These are phyloP conservation scores for Phaeosphaeria sp. DNA, from an alignment of 2,329 filamentous ascomycete species.

Conservation along the genomic window DNA sequence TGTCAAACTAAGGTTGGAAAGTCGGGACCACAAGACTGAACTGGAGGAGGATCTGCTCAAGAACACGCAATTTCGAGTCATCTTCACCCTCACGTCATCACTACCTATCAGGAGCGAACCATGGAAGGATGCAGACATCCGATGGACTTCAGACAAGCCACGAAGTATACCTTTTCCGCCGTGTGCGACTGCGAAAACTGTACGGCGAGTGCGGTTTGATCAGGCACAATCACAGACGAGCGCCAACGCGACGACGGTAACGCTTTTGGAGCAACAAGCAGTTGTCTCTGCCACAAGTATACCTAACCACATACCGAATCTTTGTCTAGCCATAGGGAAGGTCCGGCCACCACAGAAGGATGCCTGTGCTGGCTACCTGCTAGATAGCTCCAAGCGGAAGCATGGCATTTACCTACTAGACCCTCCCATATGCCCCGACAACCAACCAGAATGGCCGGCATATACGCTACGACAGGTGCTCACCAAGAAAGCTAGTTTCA, in stretches of 20 bases:
- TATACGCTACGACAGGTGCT: conserved; percentile 19
- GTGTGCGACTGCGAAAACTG: background rate
- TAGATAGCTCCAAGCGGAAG: conserved; percentile 18
- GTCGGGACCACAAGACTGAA: conserved; percentile 3
- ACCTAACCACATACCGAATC: conserved; percentile 14
- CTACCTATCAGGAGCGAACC: background rate
- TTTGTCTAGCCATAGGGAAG: conserved; percentile 19
- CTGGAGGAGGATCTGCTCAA: conserved; percentile 14
- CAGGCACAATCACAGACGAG: conserved; percentile 3
- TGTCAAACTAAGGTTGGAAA: conserved; percentile 29
- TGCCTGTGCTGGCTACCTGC: conserved; percentile 19
- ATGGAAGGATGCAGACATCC: conserved; percentile 25
- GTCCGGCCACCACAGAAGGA: conserved; percentile 17
- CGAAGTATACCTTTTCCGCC: conserved; percentile 1
- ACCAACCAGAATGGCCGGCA: conserved; percentile 17
- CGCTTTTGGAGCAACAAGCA: background rate
- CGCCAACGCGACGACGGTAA: background rate
- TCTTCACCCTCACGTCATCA: conserved; percentile 17
- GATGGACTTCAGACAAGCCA: conserved; percentile 13
- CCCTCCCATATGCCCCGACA: background rate
- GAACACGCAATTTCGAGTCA: conserved; percentile 18
- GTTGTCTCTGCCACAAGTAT: background rate
- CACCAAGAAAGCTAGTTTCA: conserved; percentile 3
- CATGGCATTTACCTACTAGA: conserved; percentile 19
- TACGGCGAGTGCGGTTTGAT: conserved; percentile 12